Evolutionary conservation across 441 rosid species (phyloP).

Genomic region (Theobroma grandiflorum): DNA sequence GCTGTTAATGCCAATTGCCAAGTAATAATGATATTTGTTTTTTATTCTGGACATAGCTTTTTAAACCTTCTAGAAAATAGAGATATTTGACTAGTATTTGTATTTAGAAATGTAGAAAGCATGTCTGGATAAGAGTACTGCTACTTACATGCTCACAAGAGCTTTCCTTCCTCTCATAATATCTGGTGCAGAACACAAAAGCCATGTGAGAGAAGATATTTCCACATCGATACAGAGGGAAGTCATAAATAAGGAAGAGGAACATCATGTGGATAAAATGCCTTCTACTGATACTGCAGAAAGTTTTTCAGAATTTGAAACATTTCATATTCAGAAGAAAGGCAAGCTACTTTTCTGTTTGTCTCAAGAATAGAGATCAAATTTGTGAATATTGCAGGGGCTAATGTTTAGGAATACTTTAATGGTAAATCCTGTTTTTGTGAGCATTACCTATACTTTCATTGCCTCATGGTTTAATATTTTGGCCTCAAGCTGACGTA

Average conservation of each 20-base stretch:
- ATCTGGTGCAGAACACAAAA: conserved; percentile 23
- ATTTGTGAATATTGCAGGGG: not conserved
- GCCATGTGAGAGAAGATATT: conserved; percentile 20
- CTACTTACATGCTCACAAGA: not conserved
- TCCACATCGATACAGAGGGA: conserved; percentile 6
- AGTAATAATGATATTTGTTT: not conserved
- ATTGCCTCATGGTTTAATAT: not conserved
- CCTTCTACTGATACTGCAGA: not conserved
- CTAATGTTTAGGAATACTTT: not conserved
- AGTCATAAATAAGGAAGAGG: conserved; percentile 9
- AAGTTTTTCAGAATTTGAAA: conserved; percentile 16
- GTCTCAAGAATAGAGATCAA: conserved; percentile 1
- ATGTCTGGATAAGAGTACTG: not conserved
- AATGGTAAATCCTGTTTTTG: conserved; percentile 6
- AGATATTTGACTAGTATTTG: conserved; percentile 1
- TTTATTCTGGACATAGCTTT: not conserved
- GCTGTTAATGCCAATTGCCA: not conserved
- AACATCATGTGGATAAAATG: conserved; percentile 12
- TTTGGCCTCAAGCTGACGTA: conserved; percentile 8
- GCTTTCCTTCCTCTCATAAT: not conserved
- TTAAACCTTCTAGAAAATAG: not conserved
- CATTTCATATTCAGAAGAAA: not conserved
- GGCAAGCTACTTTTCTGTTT: conserved; percentile 7
- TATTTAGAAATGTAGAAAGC: not conserved
- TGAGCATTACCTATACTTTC: not conserved